Conservation (phyloP, 2,329 filamentous ascomycete species). For the Monilinia vaccinii-corymbosi region DNA sequence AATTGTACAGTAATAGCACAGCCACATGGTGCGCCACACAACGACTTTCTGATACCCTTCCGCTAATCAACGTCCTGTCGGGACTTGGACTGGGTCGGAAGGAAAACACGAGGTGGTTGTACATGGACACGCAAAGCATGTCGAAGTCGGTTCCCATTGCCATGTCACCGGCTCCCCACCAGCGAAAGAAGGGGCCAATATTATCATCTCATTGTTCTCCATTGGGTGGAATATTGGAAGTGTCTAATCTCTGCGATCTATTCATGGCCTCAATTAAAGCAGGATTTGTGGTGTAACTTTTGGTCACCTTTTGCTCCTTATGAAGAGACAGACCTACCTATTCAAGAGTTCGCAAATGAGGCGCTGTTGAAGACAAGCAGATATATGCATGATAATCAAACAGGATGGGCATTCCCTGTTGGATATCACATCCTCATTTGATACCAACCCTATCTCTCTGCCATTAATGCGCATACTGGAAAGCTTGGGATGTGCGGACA, state of each 20-base stretch:
- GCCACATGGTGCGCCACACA: background rate
- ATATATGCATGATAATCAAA: background rate
- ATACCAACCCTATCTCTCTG: background rate
- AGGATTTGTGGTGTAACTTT: too few relatives aligned
- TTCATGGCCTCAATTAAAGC: too few relatives aligned
- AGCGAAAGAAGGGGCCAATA: too few relatives aligned
- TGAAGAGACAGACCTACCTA: background rate
- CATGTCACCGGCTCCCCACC: background rate
- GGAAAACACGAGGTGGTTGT: background rate
- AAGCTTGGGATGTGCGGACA: background rate
- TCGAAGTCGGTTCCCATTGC: background rate
- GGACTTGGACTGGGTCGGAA: slow-evolving; percentile 1
- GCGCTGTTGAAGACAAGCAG: background rate
- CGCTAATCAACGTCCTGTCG: background rate
- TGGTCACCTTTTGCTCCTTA: too few relatives aligned
- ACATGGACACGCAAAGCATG: background rate
- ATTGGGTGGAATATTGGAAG: too few relatives aligned
- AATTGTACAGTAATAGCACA: background rate
- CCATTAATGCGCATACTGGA: background rate
- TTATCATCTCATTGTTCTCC: too few relatives aligned
- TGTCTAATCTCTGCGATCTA: too few relatives aligned
- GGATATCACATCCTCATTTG: background rate
- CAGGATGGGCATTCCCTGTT: background rate
- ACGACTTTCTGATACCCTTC: background rate
- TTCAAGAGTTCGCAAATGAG: background rate